Conservation (phyloP, 2,329 filamentous ascomycete species). For the Ampelomyces quisqualis region DNA sequence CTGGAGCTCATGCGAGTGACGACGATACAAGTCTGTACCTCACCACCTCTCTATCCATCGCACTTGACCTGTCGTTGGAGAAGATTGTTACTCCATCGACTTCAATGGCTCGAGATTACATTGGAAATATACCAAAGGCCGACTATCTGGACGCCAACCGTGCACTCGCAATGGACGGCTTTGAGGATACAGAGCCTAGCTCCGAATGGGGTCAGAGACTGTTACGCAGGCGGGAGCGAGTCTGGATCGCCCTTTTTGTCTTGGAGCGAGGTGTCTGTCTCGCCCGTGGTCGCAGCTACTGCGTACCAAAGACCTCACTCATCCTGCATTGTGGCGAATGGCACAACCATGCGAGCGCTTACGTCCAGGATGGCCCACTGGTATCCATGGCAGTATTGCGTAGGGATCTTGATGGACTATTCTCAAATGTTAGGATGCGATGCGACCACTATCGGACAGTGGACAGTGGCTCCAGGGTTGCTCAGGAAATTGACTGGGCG, state of each 20-base stretch:
- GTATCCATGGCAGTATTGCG: constrained; percentile 70
- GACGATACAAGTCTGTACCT: constrained; percentile 73
- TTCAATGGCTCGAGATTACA: constrained; percentile 49
- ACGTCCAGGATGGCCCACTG: constrained; percentile 68
- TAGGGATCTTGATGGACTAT: constrained; percentile 63
- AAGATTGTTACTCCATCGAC: constrained; percentile 64
- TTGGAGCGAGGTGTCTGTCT: constrained; percentile 72
- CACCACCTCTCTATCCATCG: constrained; percentile 67
- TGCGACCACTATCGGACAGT: constrained; percentile 59
- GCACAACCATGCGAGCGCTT: constrained; percentile 64
- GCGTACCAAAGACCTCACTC: constrained; percentile 65
- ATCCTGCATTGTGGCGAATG: constrained; percentile 69
- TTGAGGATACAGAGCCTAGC: constrained; percentile 60
- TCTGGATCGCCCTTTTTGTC: constrained; percentile 71
- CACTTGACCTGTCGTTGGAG: constrained; percentile 68
- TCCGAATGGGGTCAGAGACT: constrained; percentile 63
- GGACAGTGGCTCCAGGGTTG: constrained; percentile 56
- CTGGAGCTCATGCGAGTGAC: constrained; percentile 65
- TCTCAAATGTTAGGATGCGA: constrained; percentile 58
- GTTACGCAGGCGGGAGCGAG: constrained; percentile 64
- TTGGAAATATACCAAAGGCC: constrained; percentile 58
- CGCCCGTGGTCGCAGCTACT: constrained; percentile 67
- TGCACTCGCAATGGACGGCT: constrained; percentile 68
- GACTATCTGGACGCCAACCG: constrained; percentile 69
- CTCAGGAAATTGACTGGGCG: constrained; percentile 46